phyloP scores from a whole-genome alignment of 768 basidiomycete genomes.

The Tricholoma terreum region DNA sequence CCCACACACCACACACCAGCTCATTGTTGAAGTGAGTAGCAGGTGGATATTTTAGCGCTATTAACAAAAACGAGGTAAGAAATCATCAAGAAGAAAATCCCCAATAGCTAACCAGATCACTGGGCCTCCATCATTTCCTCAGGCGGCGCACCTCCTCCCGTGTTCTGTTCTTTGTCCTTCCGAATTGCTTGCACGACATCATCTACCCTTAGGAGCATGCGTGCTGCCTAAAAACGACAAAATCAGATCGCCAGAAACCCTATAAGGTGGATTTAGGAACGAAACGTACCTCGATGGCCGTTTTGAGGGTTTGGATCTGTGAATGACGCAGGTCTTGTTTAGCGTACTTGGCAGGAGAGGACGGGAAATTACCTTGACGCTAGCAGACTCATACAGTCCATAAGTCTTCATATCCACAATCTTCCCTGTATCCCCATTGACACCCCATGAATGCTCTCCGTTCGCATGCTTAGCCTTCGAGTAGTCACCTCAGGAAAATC shows the following conservation, averaged over 20 bases:
- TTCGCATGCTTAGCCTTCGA: constrained; percentile 89
- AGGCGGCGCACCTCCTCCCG: constrained; percentile 40
- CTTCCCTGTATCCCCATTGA: constrained; percentile 95
- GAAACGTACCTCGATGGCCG: constrained; percentile 81
- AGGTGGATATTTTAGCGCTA: background rate
- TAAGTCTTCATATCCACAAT: constrained; percentile 94
- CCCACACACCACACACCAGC: background rate
- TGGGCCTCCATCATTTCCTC: constrained; percentile 48
- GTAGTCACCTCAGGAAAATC: constrained; percentile 2
- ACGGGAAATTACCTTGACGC: constrained; percentile 70
- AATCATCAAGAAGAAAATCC: background rate
- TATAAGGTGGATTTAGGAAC: background rate
- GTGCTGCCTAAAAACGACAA: constrained; percentile 57
- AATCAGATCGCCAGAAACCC: constrained; percentile 1
- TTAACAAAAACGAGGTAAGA: background rate
- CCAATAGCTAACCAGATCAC: background rate
- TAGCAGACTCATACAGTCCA: constrained; percentile 92
- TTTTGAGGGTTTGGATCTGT: constrained; percentile 93
- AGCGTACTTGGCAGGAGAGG: background rate
- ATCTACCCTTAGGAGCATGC: constrained; percentile 89
- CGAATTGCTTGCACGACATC: constrained; percentile 90
- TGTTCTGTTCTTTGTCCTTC: constrained; percentile 62
- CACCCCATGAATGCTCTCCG: constrained; percentile 89
- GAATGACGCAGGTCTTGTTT: background rate
- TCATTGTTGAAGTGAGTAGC: background rate